Evolutionary conservation across 2,329 filamentous ascomycete species (phyloP).

Genomic region (Penicillium oxalicum): DNA sequence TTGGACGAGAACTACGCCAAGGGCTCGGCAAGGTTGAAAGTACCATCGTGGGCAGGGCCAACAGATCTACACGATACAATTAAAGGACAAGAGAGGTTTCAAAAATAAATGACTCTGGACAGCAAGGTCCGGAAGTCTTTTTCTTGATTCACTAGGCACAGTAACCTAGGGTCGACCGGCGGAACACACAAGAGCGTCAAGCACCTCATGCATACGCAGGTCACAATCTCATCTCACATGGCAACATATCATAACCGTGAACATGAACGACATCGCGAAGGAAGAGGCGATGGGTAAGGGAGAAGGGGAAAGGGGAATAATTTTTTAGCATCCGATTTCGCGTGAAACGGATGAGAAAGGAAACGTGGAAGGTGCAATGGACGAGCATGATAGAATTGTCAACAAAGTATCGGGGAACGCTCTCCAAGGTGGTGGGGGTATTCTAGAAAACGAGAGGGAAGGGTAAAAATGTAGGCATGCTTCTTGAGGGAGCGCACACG

Average conservation of each 20-base stretch:
- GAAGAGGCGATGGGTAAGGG: not conserved
- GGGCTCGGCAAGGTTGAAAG: no score
- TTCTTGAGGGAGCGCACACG: slow-evolving; percentile 12
- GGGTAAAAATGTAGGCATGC: slow-evolving; percentile 1
- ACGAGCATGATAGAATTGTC: slow-evolving; percentile 4
- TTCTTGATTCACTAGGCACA: slow-evolving; percentile 16
- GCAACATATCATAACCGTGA: slow-evolving; percentile 23
- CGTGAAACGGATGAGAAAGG: slow-evolving; percentile 2
- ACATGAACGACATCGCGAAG: slow-evolving; percentile 23
- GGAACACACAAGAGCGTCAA: not conserved
- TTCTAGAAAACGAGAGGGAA: slow-evolving; percentile 11
- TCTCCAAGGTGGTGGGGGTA: slow-evolving; percentile 14
- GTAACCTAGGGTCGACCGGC: slow-evolving; percentile 16
- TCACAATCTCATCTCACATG: slow-evolving; percentile 22
- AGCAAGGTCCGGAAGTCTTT: slow-evolving; percentile 4
- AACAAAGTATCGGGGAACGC: slow-evolving; percentile 4
- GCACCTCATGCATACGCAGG: not conserved
- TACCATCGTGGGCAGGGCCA: no score
- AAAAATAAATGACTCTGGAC: slow-evolving; percentile 7
- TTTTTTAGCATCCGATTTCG: slow-evolving; percentile 16
- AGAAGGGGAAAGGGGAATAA: not conserved
- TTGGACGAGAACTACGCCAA: no score
- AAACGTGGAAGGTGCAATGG: slow-evolving; percentile 6
- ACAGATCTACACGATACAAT: not conserved
- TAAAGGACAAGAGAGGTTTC: not conserved